Evolutionary conservation across 129 eudicot species (phyloP).

Genomic region (Cynara cardunculus): DNA sequence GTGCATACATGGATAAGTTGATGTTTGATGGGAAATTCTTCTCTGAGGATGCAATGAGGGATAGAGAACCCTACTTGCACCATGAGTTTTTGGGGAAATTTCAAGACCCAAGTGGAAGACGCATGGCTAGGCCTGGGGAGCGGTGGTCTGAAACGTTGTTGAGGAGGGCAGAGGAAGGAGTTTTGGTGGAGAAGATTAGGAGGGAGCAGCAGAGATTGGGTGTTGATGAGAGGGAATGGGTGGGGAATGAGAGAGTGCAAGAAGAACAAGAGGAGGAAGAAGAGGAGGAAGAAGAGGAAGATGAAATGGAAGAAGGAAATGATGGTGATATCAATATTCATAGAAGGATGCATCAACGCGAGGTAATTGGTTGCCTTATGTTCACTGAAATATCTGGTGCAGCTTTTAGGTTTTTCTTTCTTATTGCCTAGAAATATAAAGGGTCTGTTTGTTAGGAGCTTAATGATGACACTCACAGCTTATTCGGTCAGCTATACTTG

Average conservation of each 20-base stretch:
- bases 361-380: conserved; percentile 34
- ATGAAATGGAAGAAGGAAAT: conserved; percentile 26
- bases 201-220: conserved; percentile 87
- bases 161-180: conserved; percentile 81
- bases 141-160: conserved; percentile 91
- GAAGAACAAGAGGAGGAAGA: conserved; percentile 48
- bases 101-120: conserved; percentile 82
- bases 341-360: conserved; percentile 12
- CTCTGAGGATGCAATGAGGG: conserved; percentile 97
- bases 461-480: no score
- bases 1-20: conserved; percentile 86
- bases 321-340: conserved; percentile 11
- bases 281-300: conserved; percentile 27
- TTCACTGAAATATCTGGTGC: not conserved
- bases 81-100: conserved; percentile 90
- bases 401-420: not conserved
- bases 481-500: no score
- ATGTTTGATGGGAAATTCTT: conserved; percentile 72
- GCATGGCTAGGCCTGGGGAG: conserved; percentile 97
- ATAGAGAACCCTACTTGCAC: conserved; percentile 95
- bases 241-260: conserved; percentile 57
- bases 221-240: conserved; percentile 90
- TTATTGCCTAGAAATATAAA: not conserved
- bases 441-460: no score
- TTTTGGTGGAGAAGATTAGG: conserved; percentile 79